These are phyloP conservation scores for Gigaspora rosea DNA, from an alignment of 192 early-diverging fungal species.

Conservation along the genomic window DNA sequence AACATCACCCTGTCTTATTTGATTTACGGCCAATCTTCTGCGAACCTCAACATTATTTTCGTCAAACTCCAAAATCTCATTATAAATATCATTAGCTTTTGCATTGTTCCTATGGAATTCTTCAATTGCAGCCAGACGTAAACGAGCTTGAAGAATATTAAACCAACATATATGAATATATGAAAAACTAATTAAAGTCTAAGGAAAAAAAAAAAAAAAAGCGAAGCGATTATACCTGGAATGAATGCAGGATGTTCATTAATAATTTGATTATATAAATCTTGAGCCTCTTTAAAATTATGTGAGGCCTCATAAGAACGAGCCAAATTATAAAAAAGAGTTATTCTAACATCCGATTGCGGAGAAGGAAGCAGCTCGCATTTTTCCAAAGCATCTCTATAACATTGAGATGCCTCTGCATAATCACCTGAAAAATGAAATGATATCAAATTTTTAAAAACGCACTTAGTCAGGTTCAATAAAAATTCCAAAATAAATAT, in stretches of 20 bases:
- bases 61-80: conserved; percentile 58
- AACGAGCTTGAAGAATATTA: not conserved
- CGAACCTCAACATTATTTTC: conserved; percentile 80
- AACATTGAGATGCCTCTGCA: not conserved
- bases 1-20: conserved; percentile 50
- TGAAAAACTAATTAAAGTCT: no score
- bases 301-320: not conserved
- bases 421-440: not conserved
- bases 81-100: conserved; percentile 69
- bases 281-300: not conserved
- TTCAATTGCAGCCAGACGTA: conserved; percentile 26
- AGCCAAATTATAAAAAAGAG: not conserved
- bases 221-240: no score
- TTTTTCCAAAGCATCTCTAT: not conserved
- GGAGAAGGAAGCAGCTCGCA: not conserved
- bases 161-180: no score
- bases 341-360: not conserved
- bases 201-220: no score
- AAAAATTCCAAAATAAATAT: no score
- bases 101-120: conserved; percentile 21
- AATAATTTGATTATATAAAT: not conserved
- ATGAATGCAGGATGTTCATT: not conserved
- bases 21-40: conserved; percentile 76
- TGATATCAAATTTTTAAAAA: no score
- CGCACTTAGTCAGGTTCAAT: no score